Evolutionary conservation across 768 basidiomycete genomes (phyloP).

Genomic region (Russula emetica): DNA sequence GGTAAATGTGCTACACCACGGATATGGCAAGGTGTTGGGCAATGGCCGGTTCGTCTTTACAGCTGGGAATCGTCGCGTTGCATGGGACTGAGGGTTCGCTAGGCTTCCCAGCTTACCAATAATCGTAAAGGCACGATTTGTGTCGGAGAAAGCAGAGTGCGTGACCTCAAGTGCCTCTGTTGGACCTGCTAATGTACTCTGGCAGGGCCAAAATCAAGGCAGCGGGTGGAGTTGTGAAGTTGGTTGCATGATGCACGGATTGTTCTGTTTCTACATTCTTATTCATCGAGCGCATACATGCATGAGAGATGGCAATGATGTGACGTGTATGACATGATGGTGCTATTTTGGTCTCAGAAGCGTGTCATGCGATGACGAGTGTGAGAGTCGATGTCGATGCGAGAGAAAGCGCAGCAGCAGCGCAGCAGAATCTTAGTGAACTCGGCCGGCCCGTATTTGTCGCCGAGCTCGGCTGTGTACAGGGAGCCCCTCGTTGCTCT

Average conservation of each 20-base stretch:
- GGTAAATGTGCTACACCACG: conserved; percentile 78
- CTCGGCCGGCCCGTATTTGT: background rate
- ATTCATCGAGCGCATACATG: conserved; percentile 26
- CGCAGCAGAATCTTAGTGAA: too few relatives aligned
- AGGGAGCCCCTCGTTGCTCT: background rate
- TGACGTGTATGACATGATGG: conserved; percentile 24
- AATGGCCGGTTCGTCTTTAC: conserved; percentile 70
- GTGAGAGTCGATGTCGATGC: background rate
- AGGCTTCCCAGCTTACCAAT: conserved; percentile 85
- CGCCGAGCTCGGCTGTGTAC: background rate
- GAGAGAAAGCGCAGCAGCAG: too few relatives aligned
- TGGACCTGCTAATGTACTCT: conserved; percentile 1
- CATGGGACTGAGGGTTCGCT: background rate
- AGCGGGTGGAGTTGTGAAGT: conserved; percentile 89
- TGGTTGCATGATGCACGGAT: conserved; percentile 64
- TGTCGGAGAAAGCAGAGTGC: conserved; percentile 81
- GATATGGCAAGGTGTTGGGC: conserved; percentile 92
- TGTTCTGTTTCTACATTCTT: conserved; percentile 30
- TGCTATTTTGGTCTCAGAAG: conserved; percentile 21
- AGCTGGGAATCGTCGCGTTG: background rate
- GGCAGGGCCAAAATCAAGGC: conserved; percentile 79
- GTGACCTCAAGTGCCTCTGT: conserved; percentile 34
- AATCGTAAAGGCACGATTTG: conserved; percentile 98
- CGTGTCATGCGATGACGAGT: background rate
- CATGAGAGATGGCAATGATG: conserved; percentile 32